Evolutionary conservation across 176 grass and related monocot species (phyloP).

Genomic region (Areca catechu): DNA sequence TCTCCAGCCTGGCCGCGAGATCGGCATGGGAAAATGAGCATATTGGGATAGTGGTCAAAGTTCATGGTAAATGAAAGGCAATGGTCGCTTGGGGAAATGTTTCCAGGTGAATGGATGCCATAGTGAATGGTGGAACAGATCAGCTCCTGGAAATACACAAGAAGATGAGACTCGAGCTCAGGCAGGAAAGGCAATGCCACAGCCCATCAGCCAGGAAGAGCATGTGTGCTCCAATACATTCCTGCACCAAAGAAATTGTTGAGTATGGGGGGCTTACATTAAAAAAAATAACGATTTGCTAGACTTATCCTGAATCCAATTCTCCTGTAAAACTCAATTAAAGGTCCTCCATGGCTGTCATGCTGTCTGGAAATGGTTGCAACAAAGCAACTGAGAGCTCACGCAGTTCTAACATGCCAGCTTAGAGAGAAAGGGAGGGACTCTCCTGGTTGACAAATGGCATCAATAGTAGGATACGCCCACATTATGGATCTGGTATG

Average conservation of each 20-base stretch:
- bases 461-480: no score
- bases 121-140: conserved; percentile 32
- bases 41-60: conserved; percentile 48
- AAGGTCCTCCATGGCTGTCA: conserved; percentile 24
- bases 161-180: conserved; percentile 47
- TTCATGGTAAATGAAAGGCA: conserved; percentile 65
- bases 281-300: conserved; percentile 44
- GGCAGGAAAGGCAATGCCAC: conserved; percentile 76
- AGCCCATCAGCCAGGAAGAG: conserved; percentile 87
- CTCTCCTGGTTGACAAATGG: no score
- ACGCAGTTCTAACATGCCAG: not conserved
- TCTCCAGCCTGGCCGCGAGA: conserved; percentile 72
- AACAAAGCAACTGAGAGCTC: not conserved
- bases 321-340: conserved; percentile 36
- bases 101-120: conserved; percentile 75
- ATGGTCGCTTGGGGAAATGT: conserved; percentile 52
- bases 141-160: conserved; percentile 71
- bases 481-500: no score
- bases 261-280: conserved; percentile 62
- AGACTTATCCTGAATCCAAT: conserved; percentile 32
- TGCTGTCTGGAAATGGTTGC: conserved; percentile 24
- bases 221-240: conserved; percentile 57
- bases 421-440: no score
- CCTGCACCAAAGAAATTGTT: conserved; percentile 99
- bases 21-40: conserved; percentile 49